Conservation (phyloP, 176 grass and related monocot species). For the Melocanna baccifera region DNA sequence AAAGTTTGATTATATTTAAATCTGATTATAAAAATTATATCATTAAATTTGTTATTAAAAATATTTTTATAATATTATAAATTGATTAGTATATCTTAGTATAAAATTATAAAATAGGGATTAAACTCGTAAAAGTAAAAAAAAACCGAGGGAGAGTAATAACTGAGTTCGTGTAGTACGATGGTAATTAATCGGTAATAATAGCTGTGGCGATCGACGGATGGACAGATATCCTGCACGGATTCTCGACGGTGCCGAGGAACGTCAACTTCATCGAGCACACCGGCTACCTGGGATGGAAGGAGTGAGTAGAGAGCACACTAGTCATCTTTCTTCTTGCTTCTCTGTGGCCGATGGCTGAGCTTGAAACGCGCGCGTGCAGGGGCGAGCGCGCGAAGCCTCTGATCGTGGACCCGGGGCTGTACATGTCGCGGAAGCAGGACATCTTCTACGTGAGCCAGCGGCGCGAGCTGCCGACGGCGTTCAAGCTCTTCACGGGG, state of each 20-base stretch:
- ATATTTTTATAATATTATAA: no score
- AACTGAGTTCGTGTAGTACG: no score
- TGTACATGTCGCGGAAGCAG: slow-evolving; percentile 57
- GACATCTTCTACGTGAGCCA: slow-evolving; percentile 64
- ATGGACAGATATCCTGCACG: slow-evolving; percentile 61
- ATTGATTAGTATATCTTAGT: no score
- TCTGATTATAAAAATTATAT: no score
- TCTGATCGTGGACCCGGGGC: slow-evolving; percentile 75
- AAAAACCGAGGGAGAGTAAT: no score
- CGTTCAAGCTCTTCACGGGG: slow-evolving; percentile 88
- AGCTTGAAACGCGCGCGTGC: background rate
- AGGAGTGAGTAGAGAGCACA: slow-evolving; percentile 51
- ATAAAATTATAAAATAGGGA: no score
- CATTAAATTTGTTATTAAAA: no score
- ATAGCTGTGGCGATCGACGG: background rate
- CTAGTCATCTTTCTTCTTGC: background rate
- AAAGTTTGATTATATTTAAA: no score
- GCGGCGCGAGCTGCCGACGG: slow-evolving; percentile 60
- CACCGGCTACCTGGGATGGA: slow-evolving; percentile 80
- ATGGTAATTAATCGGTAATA: background rate
- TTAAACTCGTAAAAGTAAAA: no score
- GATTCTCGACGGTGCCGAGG: slow-evolving; percentile 60
- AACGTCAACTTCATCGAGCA: slow-evolving; percentile 90
- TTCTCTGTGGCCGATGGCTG: background rate
- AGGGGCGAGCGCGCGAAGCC: slow-evolving; percentile 60